phyloP scores from a whole-genome alignment of 2,329 filamentous ascomycete genomes.

The Dactylonectria macrodidyma region DNA sequence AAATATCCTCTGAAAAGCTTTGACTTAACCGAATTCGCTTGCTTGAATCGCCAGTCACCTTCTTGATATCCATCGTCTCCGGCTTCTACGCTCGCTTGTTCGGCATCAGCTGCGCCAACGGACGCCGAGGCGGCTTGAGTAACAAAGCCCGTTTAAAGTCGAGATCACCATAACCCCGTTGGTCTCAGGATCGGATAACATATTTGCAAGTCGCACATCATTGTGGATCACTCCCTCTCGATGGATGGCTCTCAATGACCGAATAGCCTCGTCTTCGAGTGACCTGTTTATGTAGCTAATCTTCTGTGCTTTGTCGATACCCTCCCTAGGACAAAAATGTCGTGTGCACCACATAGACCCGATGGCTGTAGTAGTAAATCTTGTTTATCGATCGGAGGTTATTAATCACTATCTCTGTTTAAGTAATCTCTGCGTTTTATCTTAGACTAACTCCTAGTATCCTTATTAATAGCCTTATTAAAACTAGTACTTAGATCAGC shows the following conservation, averaged over 20 bases:
- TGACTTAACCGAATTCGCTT: too few relatives aligned
- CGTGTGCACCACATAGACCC: constrained; percentile 52
- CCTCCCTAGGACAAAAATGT: constrained; percentile 55
- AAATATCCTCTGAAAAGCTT: too few relatives aligned
- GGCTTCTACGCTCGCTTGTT: constrained; percentile 39
- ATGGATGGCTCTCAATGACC: constrained; percentile 44
- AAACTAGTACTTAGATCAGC: too few relatives aligned
- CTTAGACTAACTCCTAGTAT: too few relatives aligned
- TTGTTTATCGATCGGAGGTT: constrained; percentile 52
- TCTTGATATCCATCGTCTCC: constrained; percentile 14
- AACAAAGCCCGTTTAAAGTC: constrained; percentile 46
- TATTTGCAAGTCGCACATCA: constrained; percentile 34
- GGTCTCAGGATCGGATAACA: too few relatives aligned
- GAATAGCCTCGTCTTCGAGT: constrained; percentile 32
- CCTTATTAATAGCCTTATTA: too few relatives aligned
- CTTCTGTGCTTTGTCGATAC: constrained; percentile 1
- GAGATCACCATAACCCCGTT: constrained; percentile 39
- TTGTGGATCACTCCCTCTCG: constrained; percentile 40
- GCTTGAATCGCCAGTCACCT: background rate
- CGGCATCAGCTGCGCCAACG: constrained; percentile 31
- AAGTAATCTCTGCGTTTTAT: constrained; percentile 31
- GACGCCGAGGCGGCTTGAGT: constrained; percentile 17
- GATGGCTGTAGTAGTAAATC: constrained; percentile 52
- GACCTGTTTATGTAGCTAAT: background rate
- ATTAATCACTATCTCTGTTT: constrained; percentile 50